Evolutionary conservation across 495 filamentous ascomycete genomes (phyloP).

Genomic region (Chaetomidium leptoderma): DNA sequence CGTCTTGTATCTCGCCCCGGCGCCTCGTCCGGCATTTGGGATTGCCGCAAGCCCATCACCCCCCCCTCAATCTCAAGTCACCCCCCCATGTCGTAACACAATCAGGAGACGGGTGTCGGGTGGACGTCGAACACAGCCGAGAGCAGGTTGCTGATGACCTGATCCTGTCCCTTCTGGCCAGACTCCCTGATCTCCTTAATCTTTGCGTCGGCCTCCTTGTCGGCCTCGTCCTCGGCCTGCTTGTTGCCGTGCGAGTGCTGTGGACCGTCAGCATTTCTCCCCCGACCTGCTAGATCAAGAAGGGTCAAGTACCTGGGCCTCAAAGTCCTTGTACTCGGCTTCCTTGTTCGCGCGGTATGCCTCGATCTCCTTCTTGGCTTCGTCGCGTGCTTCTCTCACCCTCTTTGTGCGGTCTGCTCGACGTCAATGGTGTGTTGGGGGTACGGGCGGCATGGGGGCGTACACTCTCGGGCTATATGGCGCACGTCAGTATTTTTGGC

Average conservation of each 20-base stretch:
- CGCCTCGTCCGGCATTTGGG: no score
- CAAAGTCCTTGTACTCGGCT: constrained; percentile 90
- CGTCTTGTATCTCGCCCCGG: no score
- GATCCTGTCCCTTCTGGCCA: constrained; percentile 69
- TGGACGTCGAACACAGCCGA: constrained; percentile 59
- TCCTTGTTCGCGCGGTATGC: constrained; percentile 89
- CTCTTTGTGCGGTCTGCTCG: constrained; percentile 85
- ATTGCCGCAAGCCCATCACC: background rate
- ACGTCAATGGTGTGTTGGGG: background rate
- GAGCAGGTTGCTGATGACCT: constrained; percentile 77
- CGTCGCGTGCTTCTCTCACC: constrained; percentile 88
- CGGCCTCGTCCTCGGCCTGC: constrained; percentile 78
- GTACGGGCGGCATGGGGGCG: constrained; percentile 1
- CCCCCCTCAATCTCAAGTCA: background rate
- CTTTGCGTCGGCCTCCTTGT: constrained; percentile 73
- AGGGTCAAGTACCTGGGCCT: constrained; percentile 73
- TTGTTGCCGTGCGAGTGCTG: constrained; percentile 86
- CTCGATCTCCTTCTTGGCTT: constrained; percentile 97
- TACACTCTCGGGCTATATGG: constrained; percentile 42
- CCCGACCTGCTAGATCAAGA: background rate
- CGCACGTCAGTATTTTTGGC: constrained; percentile 11
- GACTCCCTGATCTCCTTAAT: constrained; percentile 76
- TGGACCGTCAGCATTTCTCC: background rate
- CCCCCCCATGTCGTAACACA: background rate
- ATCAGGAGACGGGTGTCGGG: constrained; percentile 14